Conservation (phyloP, 2,329 filamentous ascomycete genomes). For the Bipolaris bicolor region DNA sequence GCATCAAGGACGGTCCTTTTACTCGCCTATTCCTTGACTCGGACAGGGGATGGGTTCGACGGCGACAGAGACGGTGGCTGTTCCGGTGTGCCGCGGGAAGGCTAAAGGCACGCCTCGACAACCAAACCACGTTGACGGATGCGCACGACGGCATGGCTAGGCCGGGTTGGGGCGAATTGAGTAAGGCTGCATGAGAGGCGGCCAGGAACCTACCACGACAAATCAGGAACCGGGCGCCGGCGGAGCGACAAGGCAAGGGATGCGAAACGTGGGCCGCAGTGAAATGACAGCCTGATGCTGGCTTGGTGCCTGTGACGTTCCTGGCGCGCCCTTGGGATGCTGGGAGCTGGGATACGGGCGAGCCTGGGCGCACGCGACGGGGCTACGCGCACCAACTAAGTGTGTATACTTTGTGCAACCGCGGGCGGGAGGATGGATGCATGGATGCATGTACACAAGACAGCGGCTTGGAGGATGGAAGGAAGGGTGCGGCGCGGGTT, state of each 20-base stretch:
- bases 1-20: conserved; percentile 22
- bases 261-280: conserved; percentile 22
- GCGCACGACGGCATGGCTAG: conserved; percentile 21
- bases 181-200: conserved; percentile 40
- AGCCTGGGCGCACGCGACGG: too few species aligned
- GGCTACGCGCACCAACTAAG: too few species aligned
- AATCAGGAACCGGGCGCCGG: conserved; percentile 30
- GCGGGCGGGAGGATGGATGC: too few species aligned
- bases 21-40: conserved; percentile 25
- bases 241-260: conserved; percentile 27
- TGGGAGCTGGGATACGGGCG: not conserved
- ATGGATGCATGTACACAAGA: too few species aligned
- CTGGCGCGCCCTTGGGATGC: conserved; percentile 9
- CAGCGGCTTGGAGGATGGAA: too few species aligned
- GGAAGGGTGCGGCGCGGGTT: too few species aligned
- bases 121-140: conserved; percentile 40
- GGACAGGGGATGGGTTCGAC: conserved; percentile 23
- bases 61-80: conserved; percentile 30
- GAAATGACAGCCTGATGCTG: conserved; percentile 29
- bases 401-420: too few species aligned
- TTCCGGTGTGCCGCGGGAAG: conserved; percentile 39
- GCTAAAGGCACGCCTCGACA: conserved; percentile 38
- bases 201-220: conserved; percentile 41
- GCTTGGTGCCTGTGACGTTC: conserved; percentile 20
- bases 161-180: conserved; percentile 25